phyloP scores from a whole-genome alignment of 2,329 filamentous ascomycete species.

The Rachicladosporium sp. region DNA sequence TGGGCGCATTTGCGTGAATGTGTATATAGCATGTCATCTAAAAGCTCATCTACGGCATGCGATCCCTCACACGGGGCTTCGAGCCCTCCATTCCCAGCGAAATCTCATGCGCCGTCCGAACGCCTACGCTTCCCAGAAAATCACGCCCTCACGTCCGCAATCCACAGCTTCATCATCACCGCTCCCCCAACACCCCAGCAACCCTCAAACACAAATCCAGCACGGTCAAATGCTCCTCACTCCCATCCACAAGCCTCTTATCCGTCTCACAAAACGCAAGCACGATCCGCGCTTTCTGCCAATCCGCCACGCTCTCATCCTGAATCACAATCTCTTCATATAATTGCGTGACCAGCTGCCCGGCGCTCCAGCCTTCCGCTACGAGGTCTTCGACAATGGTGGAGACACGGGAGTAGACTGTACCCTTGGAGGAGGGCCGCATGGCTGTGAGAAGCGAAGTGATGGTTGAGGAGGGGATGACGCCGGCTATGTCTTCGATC shows the following conservation, averaged over 20 bases:
- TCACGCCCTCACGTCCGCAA: too few relatives aligned
- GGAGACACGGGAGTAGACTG: slow-evolving; percentile 61
- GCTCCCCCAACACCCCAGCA: slow-evolving; percentile 12
- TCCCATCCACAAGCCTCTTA: slow-evolving; percentile 85
- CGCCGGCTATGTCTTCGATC: slow-evolving; percentile 90
- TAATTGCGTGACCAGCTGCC: slow-evolving; percentile 72
- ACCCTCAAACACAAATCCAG: slow-evolving; percentile 75
- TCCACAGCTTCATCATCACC: background rate
- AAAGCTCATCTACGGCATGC: too few relatives aligned
- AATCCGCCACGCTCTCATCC: slow-evolving; percentile 71
- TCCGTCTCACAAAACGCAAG: slow-evolving; percentile 86
- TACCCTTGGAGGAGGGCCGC: slow-evolving; percentile 52
- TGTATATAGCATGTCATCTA: slow-evolving; percentile 32
- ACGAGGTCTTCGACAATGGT: slow-evolving; percentile 80
- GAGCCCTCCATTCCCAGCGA: too few relatives aligned
- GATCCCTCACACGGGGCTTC: too few relatives aligned
- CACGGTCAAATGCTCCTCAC: slow-evolving; percentile 87
- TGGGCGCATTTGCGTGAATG: slow-evolving; percentile 51
- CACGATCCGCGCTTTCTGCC: slow-evolving; percentile 83
- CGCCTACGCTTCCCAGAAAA: too few relatives aligned
- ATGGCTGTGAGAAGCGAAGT: slow-evolving; percentile 60
- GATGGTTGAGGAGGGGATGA: slow-evolving; percentile 69
- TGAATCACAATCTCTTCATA: slow-evolving; percentile 66
- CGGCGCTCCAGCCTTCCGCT: slow-evolving; percentile 92
- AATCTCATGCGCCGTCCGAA: too few relatives aligned